These are phyloP conservation scores for Vitis amurensis DNA, from an alignment of 164 flowering plant species.

Conservation along the genomic window DNA sequence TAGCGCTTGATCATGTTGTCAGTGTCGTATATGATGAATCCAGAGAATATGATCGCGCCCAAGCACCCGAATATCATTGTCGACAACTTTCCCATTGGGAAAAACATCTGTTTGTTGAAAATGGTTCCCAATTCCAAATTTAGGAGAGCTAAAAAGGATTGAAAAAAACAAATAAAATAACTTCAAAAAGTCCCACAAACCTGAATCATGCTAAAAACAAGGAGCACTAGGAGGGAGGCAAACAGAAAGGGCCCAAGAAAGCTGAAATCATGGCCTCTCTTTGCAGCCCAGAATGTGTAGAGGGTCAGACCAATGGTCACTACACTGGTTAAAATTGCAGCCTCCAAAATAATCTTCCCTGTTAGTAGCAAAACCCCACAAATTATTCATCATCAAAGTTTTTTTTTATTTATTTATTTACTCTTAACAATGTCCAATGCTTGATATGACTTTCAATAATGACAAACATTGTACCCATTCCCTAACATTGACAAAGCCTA, in stretches of 20 bases:
- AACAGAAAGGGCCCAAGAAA: slow-evolving; percentile 57
- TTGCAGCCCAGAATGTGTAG: slow-evolving; percentile 59
- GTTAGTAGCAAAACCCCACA: slow-evolving; percentile 2
- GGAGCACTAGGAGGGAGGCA: slow-evolving; percentile 30
- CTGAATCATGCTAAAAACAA: slow-evolving; percentile 38
- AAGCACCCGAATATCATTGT: slow-evolving; percentile 28
- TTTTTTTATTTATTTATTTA: too few species aligned
- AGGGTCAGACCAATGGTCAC: slow-evolving; percentile 48
- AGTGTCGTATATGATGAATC: slow-evolving; percentile 47
- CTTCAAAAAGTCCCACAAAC: slow-evolving; percentile 7
- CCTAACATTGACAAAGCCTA: too few species aligned
- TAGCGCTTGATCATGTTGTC: slow-evolving; percentile 50
- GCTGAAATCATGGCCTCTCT: slow-evolving; percentile 48
- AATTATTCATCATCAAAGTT: too few species aligned
- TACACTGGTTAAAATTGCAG: slow-evolving; percentile 39
- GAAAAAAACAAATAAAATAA: background rate
- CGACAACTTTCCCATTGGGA: slow-evolving; percentile 38
- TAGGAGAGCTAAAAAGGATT: background rate
- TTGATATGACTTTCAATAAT: too few species aligned
- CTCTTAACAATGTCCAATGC: too few species aligned
- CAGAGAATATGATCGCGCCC: slow-evolving; percentile 39
- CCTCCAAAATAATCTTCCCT: slow-evolving; percentile 43
- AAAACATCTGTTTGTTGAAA: slow-evolving; percentile 27
- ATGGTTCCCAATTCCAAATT: background rate
- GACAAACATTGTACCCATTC: too few species aligned